Base-by-base conservation (phyloP, 331 rosid species). In the Acacia concinna region DNA sequence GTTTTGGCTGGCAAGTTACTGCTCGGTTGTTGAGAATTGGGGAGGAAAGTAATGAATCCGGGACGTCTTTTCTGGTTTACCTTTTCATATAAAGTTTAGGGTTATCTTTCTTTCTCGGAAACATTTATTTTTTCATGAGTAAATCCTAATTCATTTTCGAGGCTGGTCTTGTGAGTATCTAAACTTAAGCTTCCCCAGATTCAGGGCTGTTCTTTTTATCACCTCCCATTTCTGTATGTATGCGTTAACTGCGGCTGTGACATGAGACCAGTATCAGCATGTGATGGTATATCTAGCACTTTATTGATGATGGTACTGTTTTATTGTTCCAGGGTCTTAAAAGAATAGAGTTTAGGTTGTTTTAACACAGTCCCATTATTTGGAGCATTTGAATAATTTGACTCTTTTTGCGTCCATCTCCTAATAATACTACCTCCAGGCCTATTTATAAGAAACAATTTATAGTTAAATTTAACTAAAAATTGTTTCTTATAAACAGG, bases 21-120 rank as follows among this genome's bases (percentile, higher is more conserved):
- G 46, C 2, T 27, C 23, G 8, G 17, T 67, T 67, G 49, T 14
- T 27, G 34, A 66, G 20, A 41, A 41, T 43, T 41, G 56, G 40
- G 37, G 44, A 68, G 23, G 14, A 43, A 23, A 68, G 35, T 23
- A 14, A 14, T 41, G 74, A 69, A 41, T 27, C 73, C 0, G 54
- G 73, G 37, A 40, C 41, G 54, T 21, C 37, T 21, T 43, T 41
- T 69, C 74, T 41, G 73, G 34, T 31, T 78, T 59, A 75, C 57
- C 59, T 78, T 51, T 34, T 8, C 3, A 62, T 25, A 60, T 67
- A n/a, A 78, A 23, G 70, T 41, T 68, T 60, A 74, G 69, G 73
- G 78, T 30, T 31, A 51, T 15, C 75, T 28, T 20, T 71, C 44
- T 71, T 32, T 72, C 44, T 52, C 28, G n/a, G 62, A 31, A 68